These are phyloP conservation scores for Pythium vanterpoolii DNA, from an alignment of 352 stramenopile species.

Conservation along the genomic window DNA sequence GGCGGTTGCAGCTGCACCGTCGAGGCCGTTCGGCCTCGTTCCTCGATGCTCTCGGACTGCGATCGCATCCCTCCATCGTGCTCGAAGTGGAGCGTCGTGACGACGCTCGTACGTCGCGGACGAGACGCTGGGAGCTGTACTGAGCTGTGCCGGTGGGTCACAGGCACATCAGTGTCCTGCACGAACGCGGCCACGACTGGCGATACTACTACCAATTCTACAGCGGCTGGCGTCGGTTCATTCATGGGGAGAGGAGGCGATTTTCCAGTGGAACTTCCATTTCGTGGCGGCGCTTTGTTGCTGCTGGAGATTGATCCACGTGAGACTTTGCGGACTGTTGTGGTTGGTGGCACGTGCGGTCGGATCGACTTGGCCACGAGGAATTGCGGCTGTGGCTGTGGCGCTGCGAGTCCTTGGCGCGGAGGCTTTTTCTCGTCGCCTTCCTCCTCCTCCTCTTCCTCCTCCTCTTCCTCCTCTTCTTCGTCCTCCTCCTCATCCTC, in stretches of 20 bases:
- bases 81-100: constrained; percentile 22
- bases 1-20: not conserved
- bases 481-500: constrained; percentile 30
- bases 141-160: not conserved
- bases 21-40: not conserved
- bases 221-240: not conserved
- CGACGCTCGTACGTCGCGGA: constrained; percentile 18
- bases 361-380: constrained; percentile 17
- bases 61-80: constrained; percentile 16
- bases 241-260: no score
- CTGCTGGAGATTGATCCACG: constrained; percentile 7
- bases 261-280: not conserved
- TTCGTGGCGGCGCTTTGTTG: not conserved
- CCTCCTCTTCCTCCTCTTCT: constrained; percentile 28
- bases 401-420: no score
- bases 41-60: not conserved
- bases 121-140: not conserved
- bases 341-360: not conserved
- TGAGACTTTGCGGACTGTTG: constrained; percentile 6
- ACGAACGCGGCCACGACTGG: not conserved
- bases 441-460: constrained; percentile 4
- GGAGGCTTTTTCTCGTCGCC: not conserved
- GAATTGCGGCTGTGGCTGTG: not conserved
- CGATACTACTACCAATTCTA: not conserved
- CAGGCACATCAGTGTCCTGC: not conserved